These are phyloP conservation scores for Leccinum pellstonianum DNA, from an alignment of 768 basidiomycete genomes.

Conservation along the genomic window DNA sequence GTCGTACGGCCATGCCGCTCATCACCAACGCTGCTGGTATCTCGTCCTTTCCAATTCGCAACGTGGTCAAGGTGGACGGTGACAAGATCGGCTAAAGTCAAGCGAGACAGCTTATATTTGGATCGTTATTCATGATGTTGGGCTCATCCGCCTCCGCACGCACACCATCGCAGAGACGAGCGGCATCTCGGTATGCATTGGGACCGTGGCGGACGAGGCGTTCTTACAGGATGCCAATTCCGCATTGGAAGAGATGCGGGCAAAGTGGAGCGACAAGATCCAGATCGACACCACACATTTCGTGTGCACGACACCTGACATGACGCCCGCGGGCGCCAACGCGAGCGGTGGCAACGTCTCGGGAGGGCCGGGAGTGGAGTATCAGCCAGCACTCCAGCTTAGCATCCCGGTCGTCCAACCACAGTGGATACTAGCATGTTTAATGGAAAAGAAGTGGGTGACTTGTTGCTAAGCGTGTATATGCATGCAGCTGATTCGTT, in stretches of 20 bases:
- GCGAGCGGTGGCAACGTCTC: constrained; percentile 51
- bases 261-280: constrained; percentile 88
- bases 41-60: constrained; percentile 78
- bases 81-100: constrained; percentile 48
- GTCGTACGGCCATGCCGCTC: constrained; percentile 70
- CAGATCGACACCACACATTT: constrained; percentile 99
- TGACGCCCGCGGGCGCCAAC: constrained; percentile 56
- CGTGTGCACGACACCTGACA: constrained; percentile 88
- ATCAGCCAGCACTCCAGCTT: constrained; percentile 91
- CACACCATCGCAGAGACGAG: constrained; percentile 96
- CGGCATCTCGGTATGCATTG: constrained; percentile 94
- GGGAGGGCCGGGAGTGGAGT: constrained; percentile 74
- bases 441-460: constrained; percentile 75
- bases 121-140: not conserved
- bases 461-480: not conserved
- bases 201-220: constrained; percentile 75
- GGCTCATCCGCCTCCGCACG: constrained; percentile 74
- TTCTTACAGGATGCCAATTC: constrained; percentile 79
- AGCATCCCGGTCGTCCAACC: constrained; percentile 95
- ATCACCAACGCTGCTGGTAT: constrained; percentile 77
- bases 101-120: not conserved
- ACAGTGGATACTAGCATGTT: constrained; percentile 91
- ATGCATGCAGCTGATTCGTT: not conserved
- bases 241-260: constrained; percentile 82
- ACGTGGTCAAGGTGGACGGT: constrained; percentile 66